Percentiles rank a stretch among this genome's conserved stretches.
These are phyloP conservation scores for Pezicula carpinea DNA, from an alignment of 2,329 filamentous ascomycete species.

Conservation along the genomic window DNA sequence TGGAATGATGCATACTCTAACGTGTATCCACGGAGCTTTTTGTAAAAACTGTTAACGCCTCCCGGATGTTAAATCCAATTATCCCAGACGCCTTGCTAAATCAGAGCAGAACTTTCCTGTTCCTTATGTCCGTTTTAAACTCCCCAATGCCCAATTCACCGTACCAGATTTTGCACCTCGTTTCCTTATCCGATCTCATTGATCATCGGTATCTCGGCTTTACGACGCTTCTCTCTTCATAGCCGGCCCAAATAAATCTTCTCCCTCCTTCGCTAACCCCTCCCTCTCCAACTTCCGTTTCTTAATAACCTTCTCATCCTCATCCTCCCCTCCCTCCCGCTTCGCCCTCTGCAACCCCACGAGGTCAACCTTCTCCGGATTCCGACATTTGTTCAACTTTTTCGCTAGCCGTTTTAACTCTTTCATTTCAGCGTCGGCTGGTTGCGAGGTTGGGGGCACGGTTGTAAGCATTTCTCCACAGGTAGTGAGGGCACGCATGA, in stretches of 20 bases:
- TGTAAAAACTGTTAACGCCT: slow-evolving; percentile 7
- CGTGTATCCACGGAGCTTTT: too few relatives aligned
- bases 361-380: slow-evolving; percentile 69
- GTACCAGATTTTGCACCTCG: not conserved
- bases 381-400: slow-evolving; percentile 69
- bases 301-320: slow-evolving; percentile 26
- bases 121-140: not conserved
- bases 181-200: too few relatives aligned
- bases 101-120: slow-evolving; percentile 2
- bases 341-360: slow-evolving; percentile 58
- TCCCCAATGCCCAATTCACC: too few relatives aligned
- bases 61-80: slow-evolving; percentile 11
- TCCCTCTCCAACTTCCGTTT: slow-evolving; percentile 40
- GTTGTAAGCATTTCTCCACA: slow-evolving; percentile 52
- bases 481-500: slow-evolving; percentile 42
- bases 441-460: slow-evolving; percentile 38
- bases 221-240: slow-evolving; percentile 18
- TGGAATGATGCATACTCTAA: too few relatives aligned
- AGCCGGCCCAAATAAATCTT: slow-evolving; percentile 29
- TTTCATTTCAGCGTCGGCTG: slow-evolving; percentile 31
- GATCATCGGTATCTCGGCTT: too few relatives aligned
- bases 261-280: slow-evolving; percentile 28
- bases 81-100: slow-evolving; percentile 22
- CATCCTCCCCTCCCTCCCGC: slow-evolving; percentile 39
- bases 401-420: slow-evolving; percentile 55